phyloP scores from a whole-genome alignment of 768 basidiomycete genomes.

The Tylopilus balloui region DNA sequence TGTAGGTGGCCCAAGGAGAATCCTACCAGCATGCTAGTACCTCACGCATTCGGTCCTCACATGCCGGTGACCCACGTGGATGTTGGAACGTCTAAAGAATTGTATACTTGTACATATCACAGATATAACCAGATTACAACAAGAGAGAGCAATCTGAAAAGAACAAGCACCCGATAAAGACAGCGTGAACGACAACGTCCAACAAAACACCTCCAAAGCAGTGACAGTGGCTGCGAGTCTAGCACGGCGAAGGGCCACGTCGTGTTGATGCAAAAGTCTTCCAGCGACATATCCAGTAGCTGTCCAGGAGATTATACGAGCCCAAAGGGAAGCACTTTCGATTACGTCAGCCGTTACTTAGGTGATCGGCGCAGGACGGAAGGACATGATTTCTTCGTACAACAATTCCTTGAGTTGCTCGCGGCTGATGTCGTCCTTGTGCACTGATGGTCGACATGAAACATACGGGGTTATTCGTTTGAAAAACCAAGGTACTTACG shows the following conservation, averaged over 20 bases:
- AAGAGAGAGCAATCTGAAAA: background rate
- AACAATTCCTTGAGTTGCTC: constrained; percentile 93
- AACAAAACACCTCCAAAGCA: background rate
- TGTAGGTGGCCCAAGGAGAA: constrained; percentile 2
- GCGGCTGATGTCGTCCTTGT: constrained; percentile 93
- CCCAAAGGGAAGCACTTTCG: background rate
- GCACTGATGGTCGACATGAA: constrained; percentile 43
- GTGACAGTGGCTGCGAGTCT: background rate
- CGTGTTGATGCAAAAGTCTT: background rate
- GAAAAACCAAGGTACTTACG: constrained; percentile 43
- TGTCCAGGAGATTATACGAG: constrained; percentile 1
- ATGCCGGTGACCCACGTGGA: background rate
- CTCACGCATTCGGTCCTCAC: background rate
- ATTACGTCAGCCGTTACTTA: constrained; percentile 14
- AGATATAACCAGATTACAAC: constrained; percentile 12
- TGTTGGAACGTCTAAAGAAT: background rate
- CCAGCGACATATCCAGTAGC: constrained; percentile 4
- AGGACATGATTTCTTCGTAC: constrained; percentile 93
- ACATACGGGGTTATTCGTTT: background rate
- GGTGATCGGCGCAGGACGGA: constrained; percentile 61
- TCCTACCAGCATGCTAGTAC: background rate
- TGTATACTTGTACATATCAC: constrained; percentile 5
- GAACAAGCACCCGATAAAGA: constrained; percentile 2
- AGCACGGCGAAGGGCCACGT: background rate
- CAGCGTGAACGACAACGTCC: background rate